Evolutionary conservation across 2,329 filamentous ascomycete genomes (phyloP).

Genomic region (Blastomyces emzantsi): DNA sequence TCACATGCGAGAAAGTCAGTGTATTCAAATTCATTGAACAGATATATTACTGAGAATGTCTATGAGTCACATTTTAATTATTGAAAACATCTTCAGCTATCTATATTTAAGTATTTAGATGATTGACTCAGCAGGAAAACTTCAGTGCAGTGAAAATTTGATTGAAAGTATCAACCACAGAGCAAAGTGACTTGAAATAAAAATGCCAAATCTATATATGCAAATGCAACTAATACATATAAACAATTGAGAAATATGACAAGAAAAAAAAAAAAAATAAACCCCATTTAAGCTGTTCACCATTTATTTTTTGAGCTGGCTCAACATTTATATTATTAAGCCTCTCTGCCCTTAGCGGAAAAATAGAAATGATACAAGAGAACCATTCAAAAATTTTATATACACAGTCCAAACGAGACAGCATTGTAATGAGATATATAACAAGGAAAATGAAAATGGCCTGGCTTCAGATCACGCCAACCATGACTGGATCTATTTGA

Average conservation of each 20-base stretch:
- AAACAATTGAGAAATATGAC: not conserved
- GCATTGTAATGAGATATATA: not conserved
- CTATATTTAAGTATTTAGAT: too few relatives aligned
- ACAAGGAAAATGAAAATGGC: not conserved
- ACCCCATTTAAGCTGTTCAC: not conserved
- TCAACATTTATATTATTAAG: not conserved
- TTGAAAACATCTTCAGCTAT: too few relatives aligned
- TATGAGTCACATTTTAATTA: too few relatives aligned
- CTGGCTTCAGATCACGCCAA: not conserved
- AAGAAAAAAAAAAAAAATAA: not conserved
- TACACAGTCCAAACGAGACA: not conserved
- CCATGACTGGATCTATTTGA: constrained; percentile 45
- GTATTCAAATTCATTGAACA: not conserved
- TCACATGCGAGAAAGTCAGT: not conserved
- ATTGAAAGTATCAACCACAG: too few relatives aligned
- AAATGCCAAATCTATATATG: too few relatives aligned
- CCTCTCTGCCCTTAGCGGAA: not conserved
- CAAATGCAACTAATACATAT: not conserved
- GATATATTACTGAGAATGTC: not conserved
- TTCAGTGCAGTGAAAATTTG: too few relatives aligned
- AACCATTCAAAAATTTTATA: not conserved
- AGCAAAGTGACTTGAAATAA: not conserved
- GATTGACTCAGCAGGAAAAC: too few relatives aligned
- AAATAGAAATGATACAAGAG: not conserved
- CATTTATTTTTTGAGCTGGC: not conserved